Evolutionary conservation across 176 grass and related monocot species (phyloP).

Genomic region (Oryza coarctata): DNA sequence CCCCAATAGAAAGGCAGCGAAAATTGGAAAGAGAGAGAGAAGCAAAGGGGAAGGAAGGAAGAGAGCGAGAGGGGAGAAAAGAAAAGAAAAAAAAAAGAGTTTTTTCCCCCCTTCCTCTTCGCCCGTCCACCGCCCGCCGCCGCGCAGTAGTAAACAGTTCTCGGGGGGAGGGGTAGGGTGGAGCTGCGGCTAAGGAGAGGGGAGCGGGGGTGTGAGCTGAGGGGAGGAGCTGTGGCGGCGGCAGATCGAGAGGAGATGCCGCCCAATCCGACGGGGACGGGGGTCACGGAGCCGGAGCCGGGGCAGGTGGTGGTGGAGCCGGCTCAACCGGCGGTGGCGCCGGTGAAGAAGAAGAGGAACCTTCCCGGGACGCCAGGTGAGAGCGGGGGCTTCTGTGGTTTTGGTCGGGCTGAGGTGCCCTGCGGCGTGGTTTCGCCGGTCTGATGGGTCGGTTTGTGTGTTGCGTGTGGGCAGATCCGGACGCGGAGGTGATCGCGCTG

Average conservation of each 20-base stretch:
- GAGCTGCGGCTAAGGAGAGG: neutral
- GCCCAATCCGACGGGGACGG: conserved; percentile 24
- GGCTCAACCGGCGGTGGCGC: neutral
- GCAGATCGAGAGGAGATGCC: conserved; percentile 47
- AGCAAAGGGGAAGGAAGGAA: neutral
- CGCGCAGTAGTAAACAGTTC: neutral
- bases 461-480: conserved; percentile 50
- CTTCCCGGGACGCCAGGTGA: conserved; percentile 64
- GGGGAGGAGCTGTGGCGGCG: neutral
- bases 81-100: neutral
- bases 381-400: neutral
- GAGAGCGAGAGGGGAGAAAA: neutral
- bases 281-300: neutral
- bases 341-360: conserved; percentile 64
- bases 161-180: neutral
- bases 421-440: neutral
- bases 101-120: neutral
- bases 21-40: neutral
- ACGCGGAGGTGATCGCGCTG: conserved; percentile 84
- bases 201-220: neutral
- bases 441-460: neutral
- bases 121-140: conserved; percentile 34
- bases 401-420: neutral
- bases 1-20: conserved; percentile 35
- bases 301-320: neutral